Base-by-base conservation (phyloP, 345 rosid genomes). In the Populus euphratica region DNA sequence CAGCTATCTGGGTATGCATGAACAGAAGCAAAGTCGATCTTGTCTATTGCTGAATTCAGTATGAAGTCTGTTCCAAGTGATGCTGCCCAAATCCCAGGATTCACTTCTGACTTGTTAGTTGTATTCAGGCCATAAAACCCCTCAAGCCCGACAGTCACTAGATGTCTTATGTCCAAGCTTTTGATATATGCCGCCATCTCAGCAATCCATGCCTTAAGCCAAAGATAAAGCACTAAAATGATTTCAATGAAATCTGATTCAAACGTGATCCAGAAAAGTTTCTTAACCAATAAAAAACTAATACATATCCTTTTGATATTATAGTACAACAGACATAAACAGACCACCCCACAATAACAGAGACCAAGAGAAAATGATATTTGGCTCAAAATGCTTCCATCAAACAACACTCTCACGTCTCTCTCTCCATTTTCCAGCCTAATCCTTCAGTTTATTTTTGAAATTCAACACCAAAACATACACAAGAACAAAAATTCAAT, bases 1-100 rank as follows among this genome's bases (percentile, higher is more conserved):
- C 90, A 86, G 83, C 87, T 86, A 61, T 86, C 90, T 10, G 90
- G 86, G 77, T 88, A 88, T 21, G 87, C 82, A 83, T 86, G 87
- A 64, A 84, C 87, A 39, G 90, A 86, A 70, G 90, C 87, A 76
- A 88, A 86, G 82, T 88, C 90, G 29, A 84, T 86, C 76, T 76
- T 72, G 66, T 81, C 52, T 23, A 81, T 75, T 1, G 84, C 87
- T 65, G 89, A 88, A 59, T 86, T 84, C 70, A 69, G 79, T 75
- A 86, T 70, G 63, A 88, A 88, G 68, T 88, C 90, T 10, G 86
- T 76, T 78, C 87, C 90, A 56, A 88, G 85, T 56, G 77, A 83
- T 43, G 85, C 83, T 76, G 89, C 90, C 90, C 89, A 84, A 64
- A 81, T 77, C 70, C 89, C 90, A 67, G 89, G 89, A 83, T 88